These are phyloP conservation scores for Aspergillus clavatus DNA, from an alignment of 2,329 filamentous ascomycete species.

Conservation along the genomic window DNA sequence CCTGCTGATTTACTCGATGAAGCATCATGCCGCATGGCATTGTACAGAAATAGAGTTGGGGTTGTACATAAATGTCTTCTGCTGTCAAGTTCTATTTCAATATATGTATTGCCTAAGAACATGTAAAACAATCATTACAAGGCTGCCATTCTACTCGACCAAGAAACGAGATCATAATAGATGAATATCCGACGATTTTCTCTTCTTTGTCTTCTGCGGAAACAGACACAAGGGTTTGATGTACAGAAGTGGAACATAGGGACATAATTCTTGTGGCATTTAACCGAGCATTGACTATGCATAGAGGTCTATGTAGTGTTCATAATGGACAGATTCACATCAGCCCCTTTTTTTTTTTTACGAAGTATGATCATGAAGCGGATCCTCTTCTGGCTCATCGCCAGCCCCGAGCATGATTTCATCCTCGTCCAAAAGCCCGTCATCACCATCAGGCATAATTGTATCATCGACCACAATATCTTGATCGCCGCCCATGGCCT, in stretches of 20 bases:
- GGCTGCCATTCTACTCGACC: too few species aligned
- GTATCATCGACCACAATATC: constrained; percentile 34
- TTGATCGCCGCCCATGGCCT: constrained; percentile 50
- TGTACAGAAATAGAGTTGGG: too few species aligned
- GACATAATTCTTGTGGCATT: neutral
- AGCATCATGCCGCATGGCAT: too few species aligned
- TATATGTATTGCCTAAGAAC: too few species aligned
- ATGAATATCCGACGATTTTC: too few species aligned
- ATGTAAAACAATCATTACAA: too few species aligned
- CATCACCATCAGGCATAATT: constrained; percentile 24
- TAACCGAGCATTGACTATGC: neutral
- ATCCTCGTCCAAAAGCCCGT: constrained; percentile 30
- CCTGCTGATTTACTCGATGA: too few species aligned
- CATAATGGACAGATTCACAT: neutral
- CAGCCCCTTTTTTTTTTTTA: neutral
- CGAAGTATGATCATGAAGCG: constrained; percentile 28
- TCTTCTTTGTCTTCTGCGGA: neutral
- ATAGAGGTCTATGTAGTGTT: too few species aligned
- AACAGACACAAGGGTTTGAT: neutral
- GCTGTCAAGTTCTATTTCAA: too few species aligned
- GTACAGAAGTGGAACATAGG: neutral
- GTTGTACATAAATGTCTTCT: too few species aligned
- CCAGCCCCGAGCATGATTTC: constrained; percentile 32
- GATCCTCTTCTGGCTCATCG: constrained; percentile 32
- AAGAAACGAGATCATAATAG: too few species aligned